Base-by-base conservation (phyloP, 352 stramenopile genomes). In the Phytopythium oedochilum region DNA sequence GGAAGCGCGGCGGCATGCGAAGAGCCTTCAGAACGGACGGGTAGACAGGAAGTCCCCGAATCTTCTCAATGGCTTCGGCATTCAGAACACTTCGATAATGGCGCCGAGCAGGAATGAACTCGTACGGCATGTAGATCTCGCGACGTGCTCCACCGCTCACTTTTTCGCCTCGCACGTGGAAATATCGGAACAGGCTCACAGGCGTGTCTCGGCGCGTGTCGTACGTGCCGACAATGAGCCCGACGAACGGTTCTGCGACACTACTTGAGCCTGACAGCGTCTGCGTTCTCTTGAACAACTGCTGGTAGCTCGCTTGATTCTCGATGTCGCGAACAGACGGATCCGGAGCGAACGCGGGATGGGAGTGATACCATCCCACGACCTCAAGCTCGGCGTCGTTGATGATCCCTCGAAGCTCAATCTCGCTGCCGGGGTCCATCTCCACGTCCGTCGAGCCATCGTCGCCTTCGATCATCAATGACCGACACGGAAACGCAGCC, bases 361-460 rank as follows among this genome's bases (percentile, higher is more conserved):
- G 93, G 10, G 84, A 97, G 66, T 98, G 94, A 57, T 98, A 98
- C 94, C 94, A 98, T 5, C 94, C 94, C 5, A 98, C 90, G 42
- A 98, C 89, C 53, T 94, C 83, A 5, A 98, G 61, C 49, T 92
- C 71, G 3, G 89, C 78, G 38, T 94, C 86, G 59, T 83, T 60
- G 64, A 98, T 97, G 40, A 94, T 92, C 25, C 95, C 85, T 31
- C 89, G 84, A 40, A 97, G 63, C 52, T 96, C 78, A 55, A 98
- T 93, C 63, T 98, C 89, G 47, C 75, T 93, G 8, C 78, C 87
- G 10, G 94, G 92, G 59, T 98, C 93, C 90, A 98, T 97, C 58
- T 98, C 94, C 8, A 97, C 94, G 62, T 98, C 94, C 22, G 92
- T 98, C 22, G 82, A 83, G 8, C 93, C 93, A 61, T 96, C 84